phyloP scores from a whole-genome alignment of 2,329 filamentous ascomycete species.

The Fusarium tuaranense region DNA sequence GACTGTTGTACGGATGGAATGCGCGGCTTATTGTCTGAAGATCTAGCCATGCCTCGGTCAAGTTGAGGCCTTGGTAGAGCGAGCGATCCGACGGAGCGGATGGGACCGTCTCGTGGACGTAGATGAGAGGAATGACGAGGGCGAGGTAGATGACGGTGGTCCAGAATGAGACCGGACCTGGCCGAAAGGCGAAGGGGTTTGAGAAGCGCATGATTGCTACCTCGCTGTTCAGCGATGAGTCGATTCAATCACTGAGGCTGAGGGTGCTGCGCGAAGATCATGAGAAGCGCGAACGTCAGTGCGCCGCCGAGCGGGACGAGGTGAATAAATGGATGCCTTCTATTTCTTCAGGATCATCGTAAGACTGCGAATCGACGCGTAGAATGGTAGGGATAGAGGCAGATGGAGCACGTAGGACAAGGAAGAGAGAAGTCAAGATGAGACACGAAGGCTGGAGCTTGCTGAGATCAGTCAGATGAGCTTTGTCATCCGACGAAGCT shows the following conservation, averaged over 20 bases:
- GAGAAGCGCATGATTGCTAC: slow-evolving; percentile 44
- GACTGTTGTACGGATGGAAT: slow-evolving; percentile 92
- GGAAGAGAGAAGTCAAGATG: slow-evolving; percentile 18
- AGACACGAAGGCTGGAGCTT: slow-evolving; percentile 31
- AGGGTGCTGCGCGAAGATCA: slow-evolving; percentile 2
- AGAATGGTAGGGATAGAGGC: slow-evolving; percentile 11
- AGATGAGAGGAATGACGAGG: slow-evolving; percentile 77
- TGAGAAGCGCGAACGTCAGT: slow-evolving; percentile 18
- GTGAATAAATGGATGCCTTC: slow-evolving; percentile 5
- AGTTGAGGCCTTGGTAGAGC: slow-evolving; percentile 73
- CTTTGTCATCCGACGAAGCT: slow-evolving; percentile 12
- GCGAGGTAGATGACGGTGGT: slow-evolving; percentile 81
- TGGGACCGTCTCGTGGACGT: slow-evolving; percentile 82
- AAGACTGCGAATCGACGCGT: slow-evolving; percentile 11
- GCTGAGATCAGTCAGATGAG: slow-evolving; percentile 23
- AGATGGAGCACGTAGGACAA: slow-evolving; percentile 26
- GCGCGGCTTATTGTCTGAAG: slow-evolving; percentile 78
- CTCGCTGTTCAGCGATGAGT: slow-evolving; percentile 8
- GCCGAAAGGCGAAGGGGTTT: slow-evolving; percentile 81
- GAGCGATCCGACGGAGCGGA: slow-evolving; percentile 64
- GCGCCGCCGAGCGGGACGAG: slow-evolving; percentile 2
- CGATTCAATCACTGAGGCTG: slow-evolving; percentile 8
- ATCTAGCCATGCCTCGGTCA: slow-evolving; percentile 89
- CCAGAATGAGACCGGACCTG: slow-evolving; percentile 84
- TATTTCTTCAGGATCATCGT: slow-evolving; percentile 31